Conservation (phyloP, 2,329 filamentous ascomycete genomes). For the Colletotrichum chlorophyti region DNA sequence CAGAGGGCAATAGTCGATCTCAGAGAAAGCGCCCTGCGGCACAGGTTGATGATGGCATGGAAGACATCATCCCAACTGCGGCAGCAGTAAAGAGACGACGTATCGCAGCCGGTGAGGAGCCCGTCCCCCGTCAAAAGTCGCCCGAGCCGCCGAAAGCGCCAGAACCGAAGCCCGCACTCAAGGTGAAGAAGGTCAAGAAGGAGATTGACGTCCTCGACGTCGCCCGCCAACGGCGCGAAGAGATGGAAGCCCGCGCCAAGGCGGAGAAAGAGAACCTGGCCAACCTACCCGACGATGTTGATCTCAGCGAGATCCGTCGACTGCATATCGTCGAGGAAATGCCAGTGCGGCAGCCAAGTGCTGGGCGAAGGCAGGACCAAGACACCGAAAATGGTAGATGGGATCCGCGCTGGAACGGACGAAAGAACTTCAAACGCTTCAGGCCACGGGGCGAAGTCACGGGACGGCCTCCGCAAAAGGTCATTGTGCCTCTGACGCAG, state of each 20-base stretch:
- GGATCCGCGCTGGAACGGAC: constrained; percentile 90
- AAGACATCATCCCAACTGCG: constrained; percentile 77
- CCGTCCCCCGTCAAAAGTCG: constrained; percentile 41
- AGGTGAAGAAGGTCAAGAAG: constrained; percentile 57
- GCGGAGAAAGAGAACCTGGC: constrained; percentile 61
- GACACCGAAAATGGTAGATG: constrained; percentile 68
- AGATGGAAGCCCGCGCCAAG: constrained; percentile 69
- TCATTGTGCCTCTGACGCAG: constrained; percentile 76
- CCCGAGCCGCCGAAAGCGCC: constrained; percentile 36
- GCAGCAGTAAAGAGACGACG: constrained; percentile 81
- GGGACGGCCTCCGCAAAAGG: constrained; percentile 50
- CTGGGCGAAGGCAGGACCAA: constrained; percentile 52
- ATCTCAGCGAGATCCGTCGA: constrained; percentile 75
- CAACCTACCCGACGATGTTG: constrained; percentile 66
- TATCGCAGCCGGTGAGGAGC: constrained; percentile 63
- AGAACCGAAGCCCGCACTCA: constrained; percentile 36
- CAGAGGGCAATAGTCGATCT: constrained; percentile 32
- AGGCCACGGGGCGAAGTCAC: constrained; percentile 59
- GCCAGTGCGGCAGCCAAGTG: constrained; percentile 57
- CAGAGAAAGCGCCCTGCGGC: constrained; percentile 54
- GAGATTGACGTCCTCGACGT: constrained; percentile 74
- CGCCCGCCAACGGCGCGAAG: constrained; percentile 65
- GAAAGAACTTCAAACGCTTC: constrained; percentile 97
- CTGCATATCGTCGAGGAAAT: constrained; percentile 82
- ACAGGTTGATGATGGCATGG: constrained; percentile 65